A percentile compares a stretch with the other conserved stretches of the same genome.
Conservation (phyloP, 2,329 filamentous ascomycete genomes). For the Cyphellophora europaea region DNA sequence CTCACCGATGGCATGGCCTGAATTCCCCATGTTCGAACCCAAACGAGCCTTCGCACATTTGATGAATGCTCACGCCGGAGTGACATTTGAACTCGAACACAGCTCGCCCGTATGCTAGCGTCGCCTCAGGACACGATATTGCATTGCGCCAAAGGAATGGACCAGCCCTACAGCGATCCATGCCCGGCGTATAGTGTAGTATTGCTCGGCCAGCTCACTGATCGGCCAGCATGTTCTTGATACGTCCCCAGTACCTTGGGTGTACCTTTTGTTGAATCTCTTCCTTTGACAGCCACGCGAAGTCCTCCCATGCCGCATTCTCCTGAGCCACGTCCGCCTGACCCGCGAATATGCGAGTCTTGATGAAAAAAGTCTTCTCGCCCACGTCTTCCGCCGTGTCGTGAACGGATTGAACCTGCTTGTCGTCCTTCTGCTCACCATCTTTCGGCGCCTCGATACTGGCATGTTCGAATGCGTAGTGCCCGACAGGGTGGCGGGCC, state of each 20-base stretch:
- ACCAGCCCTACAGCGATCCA: too few species aligned
- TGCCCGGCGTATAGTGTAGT: too few species aligned
- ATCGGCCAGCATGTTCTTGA: constrained; percentile 77
- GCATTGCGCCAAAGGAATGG: too few species aligned
- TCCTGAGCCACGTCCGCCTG: constrained; percentile 62
- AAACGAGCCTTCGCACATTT: too few species aligned
- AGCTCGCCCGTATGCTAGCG: too few species aligned
- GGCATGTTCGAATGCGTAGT: constrained; percentile 41
- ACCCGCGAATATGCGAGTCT: constrained; percentile 93
- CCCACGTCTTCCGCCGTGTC: constrained; percentile 41
- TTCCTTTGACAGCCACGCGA: constrained; percentile 85
- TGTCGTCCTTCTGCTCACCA: constrained; percentile 1
- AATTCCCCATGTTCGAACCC: too few species aligned
- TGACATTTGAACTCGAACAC: too few species aligned
- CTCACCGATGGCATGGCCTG: too few species aligned
- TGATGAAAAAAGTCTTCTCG: constrained; percentile 90
- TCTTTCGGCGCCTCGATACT: constrained; percentile 10
- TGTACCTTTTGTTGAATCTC: constrained; percentile 65
- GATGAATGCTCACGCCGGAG: too few species aligned
- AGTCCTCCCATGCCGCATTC: constrained; percentile 77
- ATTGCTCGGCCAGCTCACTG: too few species aligned
- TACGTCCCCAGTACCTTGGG: constrained; percentile 59
- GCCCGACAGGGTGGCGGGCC: constrained; percentile 78
- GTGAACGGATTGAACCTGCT: constrained; percentile 7
- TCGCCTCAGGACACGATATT: too few species aligned